Evolutionary conservation across 78 protist genomes (phyloP).

Genomic region (Dictyostelium firmibasis): DNA sequence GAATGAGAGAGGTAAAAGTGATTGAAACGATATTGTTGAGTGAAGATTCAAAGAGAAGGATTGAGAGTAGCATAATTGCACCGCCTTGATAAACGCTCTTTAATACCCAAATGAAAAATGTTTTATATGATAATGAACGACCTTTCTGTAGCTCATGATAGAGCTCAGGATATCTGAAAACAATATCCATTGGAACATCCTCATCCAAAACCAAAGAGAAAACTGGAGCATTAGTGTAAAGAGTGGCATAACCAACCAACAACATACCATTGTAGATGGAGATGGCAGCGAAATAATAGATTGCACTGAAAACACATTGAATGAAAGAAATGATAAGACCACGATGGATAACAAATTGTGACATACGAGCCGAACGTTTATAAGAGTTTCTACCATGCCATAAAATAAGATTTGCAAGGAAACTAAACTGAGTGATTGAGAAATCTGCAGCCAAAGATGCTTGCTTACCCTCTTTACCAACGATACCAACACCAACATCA

Average conservation of each 20-base stretch:
- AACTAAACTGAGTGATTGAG: conserved; percentile 92
- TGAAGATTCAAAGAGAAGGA: conserved; percentile 88
- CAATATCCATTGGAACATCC: conserved; percentile 87
- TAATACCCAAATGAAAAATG: conserved; percentile 93
- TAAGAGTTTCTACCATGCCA: conserved; percentile 97
- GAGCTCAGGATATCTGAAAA: conserved; percentile 93
- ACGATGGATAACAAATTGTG: conserved; percentile 97
- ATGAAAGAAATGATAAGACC: conserved; percentile 98
- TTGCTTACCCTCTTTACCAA: conserved; percentile 98
- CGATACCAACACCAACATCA: conserved; percentile 97
- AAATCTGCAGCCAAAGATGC: conserved; percentile 98
- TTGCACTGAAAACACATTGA: conserved; percentile 96
- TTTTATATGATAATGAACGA: conserved; percentile 87
- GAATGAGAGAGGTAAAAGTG: conserved; percentile 96
- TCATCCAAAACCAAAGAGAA: conserved; percentile 95
- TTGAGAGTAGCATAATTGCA: conserved; percentile 92
- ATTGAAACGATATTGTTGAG: conserved; percentile 93
- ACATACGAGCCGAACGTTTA: conserved; percentile 88
- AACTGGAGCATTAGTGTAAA: conserved; percentile 97
- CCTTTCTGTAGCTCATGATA: conserved; percentile 97
- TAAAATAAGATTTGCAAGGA: conserved; percentile 82
- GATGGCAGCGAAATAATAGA: conserved; percentile 95
- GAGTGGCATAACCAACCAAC: conserved; percentile 93
- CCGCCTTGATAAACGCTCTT: conserved; percentile 96
- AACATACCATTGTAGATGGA: conserved; percentile 92